A percentile compares a stretch with the other conserved stretches of the same genome.
Evolutionary conservation across 129 eudicot genomes (phyloP).

Genomic region (Flaveria bidentis): DNA sequence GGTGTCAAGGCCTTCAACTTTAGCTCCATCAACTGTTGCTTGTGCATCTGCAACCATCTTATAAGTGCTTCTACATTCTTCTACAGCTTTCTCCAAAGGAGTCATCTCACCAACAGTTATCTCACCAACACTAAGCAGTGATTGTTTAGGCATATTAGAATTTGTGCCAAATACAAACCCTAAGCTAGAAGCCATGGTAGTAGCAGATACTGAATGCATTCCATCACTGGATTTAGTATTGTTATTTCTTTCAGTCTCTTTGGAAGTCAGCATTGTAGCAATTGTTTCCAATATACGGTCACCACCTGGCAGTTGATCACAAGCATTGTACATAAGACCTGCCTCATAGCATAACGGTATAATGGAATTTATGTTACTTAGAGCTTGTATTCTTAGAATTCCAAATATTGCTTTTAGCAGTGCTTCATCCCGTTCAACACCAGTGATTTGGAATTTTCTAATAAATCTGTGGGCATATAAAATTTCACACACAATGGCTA

Average conservation of each 20-base stretch:
- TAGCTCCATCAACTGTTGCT: constrained; percentile 94
- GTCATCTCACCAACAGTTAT: constrained; percentile 82
- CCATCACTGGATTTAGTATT: constrained; percentile 37
- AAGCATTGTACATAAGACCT: constrained; percentile 84
- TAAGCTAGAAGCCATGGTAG: constrained; percentile 62
- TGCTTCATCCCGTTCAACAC: constrained; percentile 72
- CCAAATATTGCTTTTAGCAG: constrained; percentile 82
- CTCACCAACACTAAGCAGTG: constrained; percentile 66
- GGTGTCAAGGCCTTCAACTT: constrained; percentile 93
- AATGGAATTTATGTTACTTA: constrained; percentile 54
- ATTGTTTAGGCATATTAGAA: constrained; percentile 38
- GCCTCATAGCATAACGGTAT: constrained; percentile 55
- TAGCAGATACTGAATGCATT: constrained; percentile 71
- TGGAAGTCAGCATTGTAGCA: constrained; percentile 58
- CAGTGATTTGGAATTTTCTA: constrained; percentile 55
- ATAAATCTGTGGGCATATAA: constrained; percentile 70
- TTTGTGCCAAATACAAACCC: constrained; percentile 63
- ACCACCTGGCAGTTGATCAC: constrained; percentile 95
- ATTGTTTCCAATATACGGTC: constrained; percentile 75
- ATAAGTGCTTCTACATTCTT: constrained; percentile 76
- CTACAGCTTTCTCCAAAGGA: constrained; percentile 72
- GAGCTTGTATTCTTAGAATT: constrained; percentile 79
- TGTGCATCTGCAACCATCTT: constrained; percentile 78
- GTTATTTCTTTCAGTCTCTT: constrained; percentile 43
- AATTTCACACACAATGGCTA: constrained; percentile 80